These are phyloP conservation scores for Peronospora belbahrii DNA, from an alignment of 352 stramenopile genomes.

Conservation along the genomic window DNA sequence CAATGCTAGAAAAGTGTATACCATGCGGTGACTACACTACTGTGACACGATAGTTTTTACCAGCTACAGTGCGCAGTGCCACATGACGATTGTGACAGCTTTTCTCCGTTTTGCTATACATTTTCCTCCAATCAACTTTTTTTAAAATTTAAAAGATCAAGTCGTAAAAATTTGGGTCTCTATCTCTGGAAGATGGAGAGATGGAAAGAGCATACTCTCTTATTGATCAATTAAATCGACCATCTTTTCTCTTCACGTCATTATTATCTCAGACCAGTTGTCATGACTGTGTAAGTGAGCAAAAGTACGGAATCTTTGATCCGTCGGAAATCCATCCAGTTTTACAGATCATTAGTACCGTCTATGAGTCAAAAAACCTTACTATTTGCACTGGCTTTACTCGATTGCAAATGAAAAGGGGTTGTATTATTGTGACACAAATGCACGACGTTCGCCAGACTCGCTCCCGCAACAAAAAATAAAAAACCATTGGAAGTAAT, in stretches of 20 bases:
- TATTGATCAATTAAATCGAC: no score
- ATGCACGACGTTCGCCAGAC: conserved; percentile 10
- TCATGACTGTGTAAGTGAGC: no score
- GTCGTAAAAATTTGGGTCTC: no score
- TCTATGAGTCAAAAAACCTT: conserved; percentile 5
- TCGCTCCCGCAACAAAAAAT: conserved; percentile 20
- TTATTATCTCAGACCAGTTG: no score
- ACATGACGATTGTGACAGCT: background rate
- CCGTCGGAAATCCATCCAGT: background rate
- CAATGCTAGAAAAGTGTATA: no score
- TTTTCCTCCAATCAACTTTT: conserved; percentile 22
- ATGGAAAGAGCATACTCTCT: background rate
- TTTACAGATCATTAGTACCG: conserved; percentile 7
- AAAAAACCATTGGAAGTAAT: no score
- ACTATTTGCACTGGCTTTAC: conserved; percentile 8
- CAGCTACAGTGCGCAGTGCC: no score
- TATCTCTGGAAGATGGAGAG: no score
- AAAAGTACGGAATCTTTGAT: background rate
- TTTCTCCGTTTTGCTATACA: conserved; percentile 6
- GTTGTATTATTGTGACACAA: background rate
- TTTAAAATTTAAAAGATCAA: no score
- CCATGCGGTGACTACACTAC: no score
- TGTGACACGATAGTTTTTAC: no score
- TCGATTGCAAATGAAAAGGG: conserved; percentile 16
- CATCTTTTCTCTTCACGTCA: no score